Base-by-base conservation (phyloP, 139 green algal species). In the Closterium sp. region DNA sequence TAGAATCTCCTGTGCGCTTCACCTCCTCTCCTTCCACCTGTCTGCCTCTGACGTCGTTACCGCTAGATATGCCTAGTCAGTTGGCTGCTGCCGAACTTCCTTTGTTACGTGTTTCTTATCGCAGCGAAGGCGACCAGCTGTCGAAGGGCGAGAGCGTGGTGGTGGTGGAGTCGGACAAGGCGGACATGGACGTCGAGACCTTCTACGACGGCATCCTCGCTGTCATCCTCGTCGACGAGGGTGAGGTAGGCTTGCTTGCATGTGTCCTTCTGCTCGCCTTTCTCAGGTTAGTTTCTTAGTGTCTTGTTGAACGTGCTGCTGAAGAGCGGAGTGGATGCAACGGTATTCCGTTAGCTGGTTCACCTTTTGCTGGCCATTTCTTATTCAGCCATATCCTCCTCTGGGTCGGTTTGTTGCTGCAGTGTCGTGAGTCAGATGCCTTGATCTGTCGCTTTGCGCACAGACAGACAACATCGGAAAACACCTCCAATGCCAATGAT, bases 131-230 rank as follows among this genome's bases (percentile, higher is more conserved):
- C 85, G 98, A 99, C 94, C 97, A 97, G 92, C 95, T 99, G 33
- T 95, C 34, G 28, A 98, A 98, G 93, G 97, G 97, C 85, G 96
- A 99, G 96, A 93, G 95, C 38, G 95, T 99, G 19, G 97, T 99
- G n/a, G 98, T 99, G 6, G 97, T 99, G 28, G 97, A 98, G 96
- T 98, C 96, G 10, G 98, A 99, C 95, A 99, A 99, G 95, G 98
- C 97, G 9, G 97, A 99, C 91, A 99, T 99, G 98, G 97, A 99
- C 90, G 98, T 99, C 4, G 98, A 99, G 95, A 97, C 96, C 33
- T 99, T 99, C 94, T 95, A 95, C 23, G 96, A 98, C 31, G 97
- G 97, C 76, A 97, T 97, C 91, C 94, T 99, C 34, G 97, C 94
- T 16, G 93, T 94, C 25, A 97, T 99, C 55, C 94, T 97, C 0